These are phyloP conservation scores for Cyberlindnera misumaiensis DNA, from an alignment of 805 yeast species.

Conservation along the genomic window DNA sequence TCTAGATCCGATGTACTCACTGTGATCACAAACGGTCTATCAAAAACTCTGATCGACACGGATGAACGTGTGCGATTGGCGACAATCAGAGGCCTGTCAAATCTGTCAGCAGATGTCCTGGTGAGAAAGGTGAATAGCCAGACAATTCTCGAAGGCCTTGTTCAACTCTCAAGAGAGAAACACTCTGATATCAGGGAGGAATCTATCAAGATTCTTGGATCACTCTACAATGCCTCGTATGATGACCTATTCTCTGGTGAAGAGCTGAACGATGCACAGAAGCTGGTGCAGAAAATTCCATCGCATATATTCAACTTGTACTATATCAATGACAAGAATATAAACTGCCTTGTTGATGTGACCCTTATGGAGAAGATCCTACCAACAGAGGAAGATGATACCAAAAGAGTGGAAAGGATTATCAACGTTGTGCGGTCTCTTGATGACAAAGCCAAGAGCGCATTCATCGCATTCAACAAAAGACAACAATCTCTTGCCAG, in stretches of 20 bases:
- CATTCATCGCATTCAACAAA: conserved; percentile 62
- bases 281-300: conserved; percentile 44
- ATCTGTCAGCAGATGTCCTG: conserved; percentile 40
- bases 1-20: conserved; percentile 38
- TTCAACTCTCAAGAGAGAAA: conserved; percentile 67
- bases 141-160: conserved; percentile 44
- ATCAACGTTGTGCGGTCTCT: conserved; percentile 42
- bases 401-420: conserved; percentile 46
- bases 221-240: conserved; percentile 45
- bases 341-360: conserved; percentile 60
- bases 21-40: conserved; percentile 51
- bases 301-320: conserved; percentile 55
- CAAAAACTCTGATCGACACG: conserved; percentile 65
- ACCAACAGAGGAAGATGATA: conserved; percentile 43
- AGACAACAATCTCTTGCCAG: conserved; percentile 58
- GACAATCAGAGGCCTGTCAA: conserved; percentile 46
- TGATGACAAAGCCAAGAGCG: conserved; percentile 49
- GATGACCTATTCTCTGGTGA: conserved; percentile 19
- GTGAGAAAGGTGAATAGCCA: conserved; percentile 40
- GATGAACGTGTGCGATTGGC: conserved; percentile 66
- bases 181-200: conserved; percentile 55
- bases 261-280: conserved; percentile 22
- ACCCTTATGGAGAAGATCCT: conserved; percentile 53
- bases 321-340: conserved; percentile 64
- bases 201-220: conserved; percentile 48